Percentiles rank a stretch among this genome's conserved stretches.
phyloP scores from a whole-genome alignment of 305 asterid genomes.

The Fraxinus platypoda region DNA sequence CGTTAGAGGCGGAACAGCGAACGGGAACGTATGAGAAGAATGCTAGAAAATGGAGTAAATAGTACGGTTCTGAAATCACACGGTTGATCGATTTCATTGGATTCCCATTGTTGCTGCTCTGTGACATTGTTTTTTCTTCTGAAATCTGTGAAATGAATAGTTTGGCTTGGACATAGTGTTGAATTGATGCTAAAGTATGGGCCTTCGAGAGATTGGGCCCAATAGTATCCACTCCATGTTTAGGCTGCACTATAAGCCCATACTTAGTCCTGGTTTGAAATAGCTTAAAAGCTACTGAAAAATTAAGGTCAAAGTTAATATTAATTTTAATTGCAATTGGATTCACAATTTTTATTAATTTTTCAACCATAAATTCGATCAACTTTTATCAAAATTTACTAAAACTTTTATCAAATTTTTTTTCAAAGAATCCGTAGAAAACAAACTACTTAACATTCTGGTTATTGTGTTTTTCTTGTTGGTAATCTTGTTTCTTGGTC shows the following conservation, averaged over 20 bases:
- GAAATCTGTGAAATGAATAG: not conserved
- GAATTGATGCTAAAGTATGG: not conserved
- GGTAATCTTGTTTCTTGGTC: not conserved
- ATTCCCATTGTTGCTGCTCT: slow-evolving; percentile 26
- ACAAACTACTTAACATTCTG: not conserved
- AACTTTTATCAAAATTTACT: not conserved
- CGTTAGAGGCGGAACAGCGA: slow-evolving; percentile 57
- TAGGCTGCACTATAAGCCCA: not conserved
- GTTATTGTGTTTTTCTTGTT: not conserved
- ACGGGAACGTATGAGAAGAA: slow-evolving; percentile 77
- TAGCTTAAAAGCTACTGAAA: not conserved
- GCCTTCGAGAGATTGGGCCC: not conserved
- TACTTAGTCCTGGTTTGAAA: not conserved
- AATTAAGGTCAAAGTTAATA: not conserved
- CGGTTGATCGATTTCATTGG: slow-evolving; percentile 46
- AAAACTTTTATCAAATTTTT: not conserved
- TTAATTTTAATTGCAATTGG: not conserved
- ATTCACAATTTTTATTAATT: not conserved
- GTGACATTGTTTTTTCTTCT: slow-evolving; percentile 27
- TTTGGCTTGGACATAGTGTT: not conserved
- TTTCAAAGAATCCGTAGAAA: not conserved
- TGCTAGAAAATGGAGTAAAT: slow-evolving; percentile 54
- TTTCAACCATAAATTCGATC: not conserved
- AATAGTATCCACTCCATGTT: not conserved
- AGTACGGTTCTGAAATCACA: slow-evolving; percentile 68